Base-by-base conservation (phyloP, 805 yeast species). In the Cyberlindnera veronae region DNA sequence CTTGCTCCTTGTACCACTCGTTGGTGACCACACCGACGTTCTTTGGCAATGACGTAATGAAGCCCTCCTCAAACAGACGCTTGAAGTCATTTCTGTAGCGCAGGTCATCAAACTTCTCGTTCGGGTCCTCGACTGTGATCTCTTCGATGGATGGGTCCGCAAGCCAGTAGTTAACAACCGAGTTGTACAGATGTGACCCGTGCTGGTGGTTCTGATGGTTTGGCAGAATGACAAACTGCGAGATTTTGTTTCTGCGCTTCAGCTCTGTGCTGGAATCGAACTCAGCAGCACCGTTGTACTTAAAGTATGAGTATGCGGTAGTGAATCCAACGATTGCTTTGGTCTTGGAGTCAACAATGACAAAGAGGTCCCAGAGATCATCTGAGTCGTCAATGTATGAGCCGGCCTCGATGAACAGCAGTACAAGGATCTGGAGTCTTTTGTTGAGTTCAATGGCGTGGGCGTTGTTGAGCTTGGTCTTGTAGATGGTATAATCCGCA, bases 321-420 rank as follows among this genome's bases (percentile, higher is more conserved):
- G 83, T 65, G 58, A 84, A 93, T 0, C 97, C 98, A 27, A 79
- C 76, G 39, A 90, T 74, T 22, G 44, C 77, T 13, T 59, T 63
- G 0, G 61, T 63, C 1, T 40, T 41, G 7, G 58, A 57, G 33
- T 64, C 61, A 16, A 66, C 55, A 6, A 84, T 48, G 27, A 82
- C 67, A 57, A 76, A 90, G 3, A 89, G 58, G 34, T 85, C 88
- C 99, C 99, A 93, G 14, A 74, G 69, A 8, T 72, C 71, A 61
- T 93, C 99, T 0, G 61, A 61, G 29, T 72, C 70, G 56, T 90
- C 96, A 41, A 93, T 88, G 54, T 77, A 86, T 1, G 95, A 79
- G 2, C 96, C 98, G 0, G 96, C 98, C 59, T 93, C 99, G 50
- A 93, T 91, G 64, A 82, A 89, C 10, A 93, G 67, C 20, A 91